Percentiles rank a stretch among this genome's conserved stretches.
These are phyloP conservation scores for Colletotrichum godetiae DNA, from an alignment of 2,329 filamentous ascomycete genomes.

Conservation along the genomic window DNA sequence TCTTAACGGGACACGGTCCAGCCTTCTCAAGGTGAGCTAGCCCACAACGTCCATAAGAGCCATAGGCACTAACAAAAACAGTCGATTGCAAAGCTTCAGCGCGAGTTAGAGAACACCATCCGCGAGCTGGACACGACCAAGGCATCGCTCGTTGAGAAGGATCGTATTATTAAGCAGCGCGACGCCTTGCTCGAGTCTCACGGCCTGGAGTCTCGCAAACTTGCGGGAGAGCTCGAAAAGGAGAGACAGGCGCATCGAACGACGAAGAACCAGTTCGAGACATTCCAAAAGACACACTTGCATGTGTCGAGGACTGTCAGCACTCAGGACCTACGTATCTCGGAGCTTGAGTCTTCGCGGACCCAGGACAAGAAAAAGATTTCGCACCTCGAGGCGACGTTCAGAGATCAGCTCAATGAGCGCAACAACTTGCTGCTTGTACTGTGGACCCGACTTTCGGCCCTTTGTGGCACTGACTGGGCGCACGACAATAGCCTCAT, in stretches of 20 bases:
- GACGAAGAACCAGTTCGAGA: constrained; percentile 89
- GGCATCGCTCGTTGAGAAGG: constrained; percentile 86
- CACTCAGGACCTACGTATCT: constrained; percentile 84
- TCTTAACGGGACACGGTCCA: constrained; percentile 85
- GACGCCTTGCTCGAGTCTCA: constrained; percentile 90
- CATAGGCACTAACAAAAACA: constrained; percentile 43
- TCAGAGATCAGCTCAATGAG: constrained; percentile 88
- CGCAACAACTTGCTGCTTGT: constrained; percentile 87
- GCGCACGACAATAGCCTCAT: constrained; percentile 89
- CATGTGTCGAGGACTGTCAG: constrained; percentile 88
- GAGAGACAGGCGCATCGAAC: constrained; percentile 87
- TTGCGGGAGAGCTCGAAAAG: constrained; percentile 90
- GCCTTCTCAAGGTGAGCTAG: constrained; percentile 77
- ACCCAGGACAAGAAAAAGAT: constrained; percentile 83
- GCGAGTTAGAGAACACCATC: constrained; percentile 85
- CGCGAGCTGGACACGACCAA: constrained; percentile 85
- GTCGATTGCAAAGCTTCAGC: constrained; percentile 88
- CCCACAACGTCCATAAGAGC: not conserved
- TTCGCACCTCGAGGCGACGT: constrained; percentile 78
- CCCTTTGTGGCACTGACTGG: constrained; percentile 92
- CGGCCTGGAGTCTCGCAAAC: constrained; percentile 84
- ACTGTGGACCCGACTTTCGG: constrained; percentile 90
- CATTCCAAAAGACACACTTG: constrained; percentile 86
- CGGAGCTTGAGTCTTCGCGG: constrained; percentile 86
- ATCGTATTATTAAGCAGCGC: constrained; percentile 88